Evolutionary conservation across 2,329 filamentous ascomycete genomes (phyloP), one percentile per base, ranked within the genome.

Genomic region (Penicillium aurantiogriseum): DNA sequence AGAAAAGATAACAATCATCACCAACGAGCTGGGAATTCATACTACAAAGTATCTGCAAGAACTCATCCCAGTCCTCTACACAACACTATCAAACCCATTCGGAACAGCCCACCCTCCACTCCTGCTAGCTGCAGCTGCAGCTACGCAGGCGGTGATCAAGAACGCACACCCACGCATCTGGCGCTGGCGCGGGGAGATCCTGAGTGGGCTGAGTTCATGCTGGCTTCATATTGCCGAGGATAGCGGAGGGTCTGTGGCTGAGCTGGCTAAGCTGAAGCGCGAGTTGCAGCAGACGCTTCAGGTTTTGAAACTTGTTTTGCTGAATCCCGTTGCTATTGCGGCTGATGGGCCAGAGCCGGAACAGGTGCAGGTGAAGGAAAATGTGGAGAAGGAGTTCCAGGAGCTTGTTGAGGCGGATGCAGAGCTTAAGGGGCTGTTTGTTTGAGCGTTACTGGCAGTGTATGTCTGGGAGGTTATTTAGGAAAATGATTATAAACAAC

Each of bases 111-210:
- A 83, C 60, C 77, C 82, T 1, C 74, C 79, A 0, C 76, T 87
- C 1, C 74, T 91, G 1, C 52, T 80, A 0, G 77, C 82, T 0
- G 81, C 85, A 0, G 71, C 81, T 3, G 70, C 77, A 19, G 80
- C 85, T 1, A 66, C 91, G 23, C 81, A 85, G 51, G 75, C 77
- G 0, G 75, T 88, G 15, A 75, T 95, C 11, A 63, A 81, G 13
- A 86, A 82, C 58, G 85, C 84, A 57, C 92, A 91, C 86, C 88
- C 89, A 11, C 80, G 91, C 5, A 76, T 95, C 5, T 74, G 77
- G 50, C 75, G 77, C 31, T 87, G 90, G 77, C 78, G 84, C 29
- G 84, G 82, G 4, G 85, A 89, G 58, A 75, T 93, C 6, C 71
- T 91, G 45, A 83, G 83, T 63, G 85, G 83, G 0, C 62, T 91